Evolutionary conservation across 768 basidiomycete genomes (phyloP).

Genomic region (Calocera viscosa): DNA sequence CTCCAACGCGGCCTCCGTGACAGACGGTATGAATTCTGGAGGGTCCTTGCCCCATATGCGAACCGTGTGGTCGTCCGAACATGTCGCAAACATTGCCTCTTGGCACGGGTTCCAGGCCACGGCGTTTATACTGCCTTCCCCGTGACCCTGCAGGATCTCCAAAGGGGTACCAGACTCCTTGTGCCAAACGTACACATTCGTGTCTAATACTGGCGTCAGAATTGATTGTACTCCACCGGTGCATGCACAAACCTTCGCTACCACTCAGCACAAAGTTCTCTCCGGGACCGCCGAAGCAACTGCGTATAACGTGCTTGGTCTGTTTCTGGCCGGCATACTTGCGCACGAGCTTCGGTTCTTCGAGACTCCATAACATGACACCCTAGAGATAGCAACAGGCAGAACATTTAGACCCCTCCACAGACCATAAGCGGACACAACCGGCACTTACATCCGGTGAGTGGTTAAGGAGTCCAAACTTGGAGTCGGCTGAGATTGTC

Average conservation of each 20-base stretch:
- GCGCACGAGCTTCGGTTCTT: conserved; percentile 48
- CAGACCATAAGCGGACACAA: background rate
- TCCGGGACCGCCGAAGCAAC: conserved; percentile 84
- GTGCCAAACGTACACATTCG: conserved; percentile 92
- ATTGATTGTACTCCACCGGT: background rate
- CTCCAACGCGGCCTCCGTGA: background rate
- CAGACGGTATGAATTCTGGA: background rate
- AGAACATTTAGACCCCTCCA: conserved; percentile 6
- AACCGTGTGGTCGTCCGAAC: conserved; percentile 83
- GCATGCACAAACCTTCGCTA: conserved; percentile 64
- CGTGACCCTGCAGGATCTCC: conserved; percentile 82
- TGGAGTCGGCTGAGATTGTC: conserved; percentile 73
- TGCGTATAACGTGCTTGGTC: conserved; percentile 72
- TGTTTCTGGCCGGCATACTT: conserved; percentile 82
- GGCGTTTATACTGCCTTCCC: conserved; percentile 81
- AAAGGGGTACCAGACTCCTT: conserved; percentile 68
- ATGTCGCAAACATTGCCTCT: conserved; percentile 87
- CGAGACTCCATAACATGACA: conserved; percentile 75
- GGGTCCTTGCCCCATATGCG: conserved; percentile 62
- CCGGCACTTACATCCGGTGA: conserved; percentile 59
- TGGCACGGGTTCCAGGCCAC: conserved; percentile 93
- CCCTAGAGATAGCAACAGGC: conserved; percentile 42
- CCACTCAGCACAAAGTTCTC: conserved; percentile 86
- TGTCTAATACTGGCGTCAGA: conserved; percentile 42
- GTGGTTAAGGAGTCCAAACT: conserved; percentile 74